Conservation (phyloP, 2,329 filamentous ascomycete genomes). For the Allantophomopsis cytisporea region DNA sequence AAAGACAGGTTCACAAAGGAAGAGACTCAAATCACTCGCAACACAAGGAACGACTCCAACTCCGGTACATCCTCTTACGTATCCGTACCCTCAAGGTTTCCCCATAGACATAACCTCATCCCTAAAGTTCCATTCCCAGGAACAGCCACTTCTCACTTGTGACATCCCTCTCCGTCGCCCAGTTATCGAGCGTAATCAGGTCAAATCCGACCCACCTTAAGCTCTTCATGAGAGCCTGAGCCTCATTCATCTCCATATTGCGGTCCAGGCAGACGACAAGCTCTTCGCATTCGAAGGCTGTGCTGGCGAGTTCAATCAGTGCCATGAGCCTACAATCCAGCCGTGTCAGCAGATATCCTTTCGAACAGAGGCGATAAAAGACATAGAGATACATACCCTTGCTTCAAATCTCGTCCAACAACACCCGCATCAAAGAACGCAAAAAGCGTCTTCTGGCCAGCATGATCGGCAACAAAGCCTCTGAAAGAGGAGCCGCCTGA, state of each 20-base stretch:
- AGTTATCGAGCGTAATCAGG: constrained; percentile 65
- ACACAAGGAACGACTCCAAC: neutral
- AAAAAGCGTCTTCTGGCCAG: constrained; percentile 63
- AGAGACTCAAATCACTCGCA: neutral
- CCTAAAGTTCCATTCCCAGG: constrained; percentile 73
- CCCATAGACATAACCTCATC: neutral
- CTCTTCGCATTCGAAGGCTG: constrained; percentile 61
- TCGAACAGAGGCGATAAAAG: no score
- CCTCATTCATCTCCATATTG: constrained; percentile 43
- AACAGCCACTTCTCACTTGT: constrained; percentile 75
- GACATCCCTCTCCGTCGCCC: constrained; percentile 49
- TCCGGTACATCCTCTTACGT: no score
- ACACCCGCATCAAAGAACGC: constrained; percentile 73
- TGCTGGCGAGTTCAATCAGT: constrained; percentile 75
- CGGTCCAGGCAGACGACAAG: constrained; percentile 76
- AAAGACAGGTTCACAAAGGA: no score
- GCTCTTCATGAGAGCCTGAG: constrained; percentile 60
- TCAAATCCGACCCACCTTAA: constrained; percentile 91
- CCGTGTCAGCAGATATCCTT: no score
- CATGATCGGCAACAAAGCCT: constrained; percentile 65
- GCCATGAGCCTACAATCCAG: constrained; percentile 56
- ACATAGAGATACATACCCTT: constrained; percentile 48
- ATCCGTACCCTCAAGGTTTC: no score
- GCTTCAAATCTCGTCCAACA: constrained; percentile 67
- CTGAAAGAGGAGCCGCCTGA: constrained; percentile 72